phyloP scores from a whole-genome alignment of 192 early-diverging fungal genomes.

The Linnemannia exigua region DNA sequence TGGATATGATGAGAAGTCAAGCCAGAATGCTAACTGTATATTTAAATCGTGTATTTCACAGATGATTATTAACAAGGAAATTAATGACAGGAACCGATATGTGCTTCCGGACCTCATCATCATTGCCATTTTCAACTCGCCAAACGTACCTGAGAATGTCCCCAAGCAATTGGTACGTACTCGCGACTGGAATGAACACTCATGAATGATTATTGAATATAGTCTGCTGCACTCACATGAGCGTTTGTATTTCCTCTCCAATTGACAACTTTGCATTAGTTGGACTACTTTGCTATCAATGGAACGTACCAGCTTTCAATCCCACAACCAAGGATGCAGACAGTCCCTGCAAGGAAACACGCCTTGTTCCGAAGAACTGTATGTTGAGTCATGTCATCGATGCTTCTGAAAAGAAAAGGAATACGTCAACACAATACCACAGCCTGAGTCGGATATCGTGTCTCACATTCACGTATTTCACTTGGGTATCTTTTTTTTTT shows the following conservation, averaged over 20 bases:
- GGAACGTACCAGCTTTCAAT: slow-evolving; percentile 28
- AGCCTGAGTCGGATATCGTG: background rate
- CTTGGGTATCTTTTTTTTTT: slow-evolving; percentile 4
- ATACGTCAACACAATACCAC: background rate
- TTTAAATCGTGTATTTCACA: background rate
- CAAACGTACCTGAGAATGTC: slow-evolving; percentile 42
- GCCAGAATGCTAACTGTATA: background rate
- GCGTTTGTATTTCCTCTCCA: background rate
- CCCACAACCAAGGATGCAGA: slow-evolving; percentile 33
- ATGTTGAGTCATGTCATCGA: background rate
- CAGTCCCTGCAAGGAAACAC: slow-evolving; percentile 37
- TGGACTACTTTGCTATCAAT: slow-evolving; percentile 57
- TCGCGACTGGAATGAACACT: background rate
- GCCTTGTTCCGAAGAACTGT: slow-evolving; percentile 46
- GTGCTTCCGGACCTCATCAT: slow-evolving; percentile 54
- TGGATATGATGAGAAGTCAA: background rate
- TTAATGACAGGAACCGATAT: slow-evolving; percentile 47
- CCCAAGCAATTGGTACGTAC: slow-evolving; percentile 58
- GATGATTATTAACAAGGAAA: slow-evolving; percentile 57
- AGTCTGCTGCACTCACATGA: background rate
- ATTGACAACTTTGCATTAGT: background rate
- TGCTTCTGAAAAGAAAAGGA: background rate
- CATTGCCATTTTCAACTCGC: slow-evolving; percentile 50
- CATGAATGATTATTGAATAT: background rate
- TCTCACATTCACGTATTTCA: background rate